Conservation (phyloP, 2,329 filamentous ascomycete genomes). For the Pseudogymnoascus sp. region DNA sequence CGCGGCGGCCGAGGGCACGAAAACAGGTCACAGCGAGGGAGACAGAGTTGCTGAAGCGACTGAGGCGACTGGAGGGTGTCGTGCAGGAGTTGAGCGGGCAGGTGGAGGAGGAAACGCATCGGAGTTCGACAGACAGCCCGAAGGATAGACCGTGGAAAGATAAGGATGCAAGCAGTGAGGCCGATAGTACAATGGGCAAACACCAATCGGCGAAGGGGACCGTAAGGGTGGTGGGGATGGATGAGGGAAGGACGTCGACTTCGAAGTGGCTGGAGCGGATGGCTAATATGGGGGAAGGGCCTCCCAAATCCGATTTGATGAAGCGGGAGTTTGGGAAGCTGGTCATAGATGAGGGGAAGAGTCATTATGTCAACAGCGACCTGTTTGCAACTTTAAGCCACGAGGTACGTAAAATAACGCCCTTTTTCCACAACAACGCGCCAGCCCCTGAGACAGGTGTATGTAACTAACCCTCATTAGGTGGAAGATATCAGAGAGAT, state of each 20-base stretch:
- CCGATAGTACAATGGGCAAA: not conserved
- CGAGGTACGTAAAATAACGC: conserved; percentile 46
- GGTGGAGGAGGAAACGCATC: conserved; percentile 34
- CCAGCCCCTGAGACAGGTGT: not conserved
- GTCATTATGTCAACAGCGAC: conserved; percentile 70
- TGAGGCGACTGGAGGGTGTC: conserved; percentile 69
- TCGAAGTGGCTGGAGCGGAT: conserved; percentile 22
- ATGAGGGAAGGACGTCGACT: conserved; percentile 23
- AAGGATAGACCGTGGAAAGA: not conserved
- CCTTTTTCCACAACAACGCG: not conserved
- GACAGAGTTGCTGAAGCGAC: conserved; percentile 63
- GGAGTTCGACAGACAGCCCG: conserved; percentile 10
- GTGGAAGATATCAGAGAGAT: conserved; percentile 29
- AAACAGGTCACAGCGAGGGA: conserved; percentile 53
- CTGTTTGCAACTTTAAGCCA: conserved; percentile 67
- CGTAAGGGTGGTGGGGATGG: conserved; percentile 25
- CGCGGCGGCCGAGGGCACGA: conserved; percentile 60
- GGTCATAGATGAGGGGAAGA: conserved; percentile 62
- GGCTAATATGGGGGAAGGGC: conserved; percentile 22
- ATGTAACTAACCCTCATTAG: not conserved
- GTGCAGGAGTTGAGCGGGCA: conserved; percentile 64
- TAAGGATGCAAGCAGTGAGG: not conserved
- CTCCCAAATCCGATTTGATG: conserved; percentile 23
- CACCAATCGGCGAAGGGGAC: conserved; percentile 11
- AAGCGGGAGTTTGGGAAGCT: conserved; percentile 56